Evolutionary conservation across 257 asterid genomes (phyloP).

Genomic region (Gardenia jasminoides): DNA sequence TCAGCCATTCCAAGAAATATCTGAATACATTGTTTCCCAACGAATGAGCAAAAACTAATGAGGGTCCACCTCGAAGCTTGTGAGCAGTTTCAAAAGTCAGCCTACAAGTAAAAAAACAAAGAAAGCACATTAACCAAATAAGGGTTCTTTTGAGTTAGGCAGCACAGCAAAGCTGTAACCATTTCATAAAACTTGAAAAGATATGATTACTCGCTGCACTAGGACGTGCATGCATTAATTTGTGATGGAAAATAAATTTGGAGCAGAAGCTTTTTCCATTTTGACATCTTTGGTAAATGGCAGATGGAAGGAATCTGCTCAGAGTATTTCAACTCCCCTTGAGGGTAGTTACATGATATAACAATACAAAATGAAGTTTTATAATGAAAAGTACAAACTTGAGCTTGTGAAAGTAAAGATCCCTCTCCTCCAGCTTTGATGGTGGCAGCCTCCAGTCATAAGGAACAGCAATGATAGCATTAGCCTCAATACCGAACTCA

Average conservation of each 20-base stretch:
- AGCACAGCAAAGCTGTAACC: background rate
- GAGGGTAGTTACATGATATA: background rate
- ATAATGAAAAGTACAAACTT: constrained; percentile 52
- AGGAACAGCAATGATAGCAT: constrained; percentile 92
- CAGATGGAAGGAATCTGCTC: background rate
- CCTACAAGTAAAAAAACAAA: constrained; percentile 53
- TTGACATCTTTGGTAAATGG: background rate
- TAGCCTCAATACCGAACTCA: constrained; percentile 97
- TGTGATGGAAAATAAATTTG: background rate
- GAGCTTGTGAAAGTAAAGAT: constrained; percentile 93
- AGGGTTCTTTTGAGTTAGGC: background rate
- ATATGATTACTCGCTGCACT: background rate
- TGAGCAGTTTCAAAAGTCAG: constrained; percentile 95
- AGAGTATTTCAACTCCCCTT: background rate
- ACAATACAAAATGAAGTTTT: background rate
- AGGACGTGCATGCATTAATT: background rate
- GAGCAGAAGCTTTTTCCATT: background rate
- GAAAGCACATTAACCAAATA: constrained; percentile 12
- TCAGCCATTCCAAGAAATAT: constrained; percentile 99
- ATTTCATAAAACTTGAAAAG: background rate
- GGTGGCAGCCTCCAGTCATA: constrained; percentile 99
- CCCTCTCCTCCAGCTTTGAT: constrained; percentile 95
- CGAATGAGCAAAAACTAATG: constrained; percentile 95
- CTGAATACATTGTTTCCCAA: constrained; percentile 96
- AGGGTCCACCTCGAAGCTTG: constrained; percentile 95